phyloP scores from a whole-genome alignment of 495 filamentous ascomycete species.

The Hypoxylon crocopeplum region DNA sequence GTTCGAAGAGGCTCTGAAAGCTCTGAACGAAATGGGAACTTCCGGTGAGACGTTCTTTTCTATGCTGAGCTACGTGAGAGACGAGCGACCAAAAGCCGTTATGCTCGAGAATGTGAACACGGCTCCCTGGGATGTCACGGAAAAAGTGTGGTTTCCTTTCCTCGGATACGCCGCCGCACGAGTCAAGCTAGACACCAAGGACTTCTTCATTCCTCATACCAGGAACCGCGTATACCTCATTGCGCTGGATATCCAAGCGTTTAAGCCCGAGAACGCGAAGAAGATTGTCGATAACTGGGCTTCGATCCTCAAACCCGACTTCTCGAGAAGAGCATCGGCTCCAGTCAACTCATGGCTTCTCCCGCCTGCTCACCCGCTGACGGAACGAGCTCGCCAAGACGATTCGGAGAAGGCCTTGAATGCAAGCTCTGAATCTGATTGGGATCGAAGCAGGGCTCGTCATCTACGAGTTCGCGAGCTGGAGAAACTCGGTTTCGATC shows the following conservation, averaged over 20 bases:
- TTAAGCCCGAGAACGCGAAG: constrained; percentile 22
- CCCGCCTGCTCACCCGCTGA: constrained; percentile 61
- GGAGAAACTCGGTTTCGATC: constrained; percentile 56
- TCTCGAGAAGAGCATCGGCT: constrained; percentile 67
- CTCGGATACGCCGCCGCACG: constrained; percentile 62
- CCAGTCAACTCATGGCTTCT: constrained; percentile 70
- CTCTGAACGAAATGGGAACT: constrained; percentile 63
- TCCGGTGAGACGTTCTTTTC: constrained; percentile 74
- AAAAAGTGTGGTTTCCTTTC: constrained; percentile 49
- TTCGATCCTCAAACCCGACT: constrained; percentile 42
- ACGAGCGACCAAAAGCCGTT: constrained; percentile 65
- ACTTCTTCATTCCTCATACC: constrained; percentile 83
- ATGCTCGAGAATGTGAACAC: constrained; percentile 76
- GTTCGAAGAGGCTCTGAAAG: constrained; percentile 23
- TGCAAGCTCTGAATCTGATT: constrained; percentile 49
- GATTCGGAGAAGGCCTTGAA: constrained; percentile 43
- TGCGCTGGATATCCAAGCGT: constrained; percentile 57
- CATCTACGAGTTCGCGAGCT: constrained; percentile 60
- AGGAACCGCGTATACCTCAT: constrained; percentile 75
- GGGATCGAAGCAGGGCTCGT: constrained; percentile 63
- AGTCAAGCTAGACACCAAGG: constrained; percentile 68
- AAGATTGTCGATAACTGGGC: constrained; percentile 27
- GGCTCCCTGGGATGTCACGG: constrained; percentile 69
- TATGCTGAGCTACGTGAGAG: constrained; percentile 63
- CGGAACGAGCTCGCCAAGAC: constrained; percentile 56